Evolutionary conservation across 2,329 filamentous ascomycete species (phyloP).

Genomic region (Nigrospora osmanthi): DNA sequence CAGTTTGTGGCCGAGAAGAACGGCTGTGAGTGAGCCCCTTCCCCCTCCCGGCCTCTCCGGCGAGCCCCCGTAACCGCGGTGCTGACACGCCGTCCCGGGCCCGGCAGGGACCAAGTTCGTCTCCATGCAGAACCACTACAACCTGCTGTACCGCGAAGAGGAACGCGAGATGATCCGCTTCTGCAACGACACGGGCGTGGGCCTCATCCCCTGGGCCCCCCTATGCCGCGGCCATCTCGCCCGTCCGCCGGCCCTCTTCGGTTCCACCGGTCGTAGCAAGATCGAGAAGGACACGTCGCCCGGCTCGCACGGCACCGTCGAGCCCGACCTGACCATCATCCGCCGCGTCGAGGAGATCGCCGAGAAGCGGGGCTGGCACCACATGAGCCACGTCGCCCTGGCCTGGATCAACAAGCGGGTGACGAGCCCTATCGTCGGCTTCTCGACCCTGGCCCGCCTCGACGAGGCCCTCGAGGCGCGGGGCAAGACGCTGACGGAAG

Average conservation of each 20-base stretch:
- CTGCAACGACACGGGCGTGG: conserved; percentile 31
- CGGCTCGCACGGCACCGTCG: conserved; percentile 22
- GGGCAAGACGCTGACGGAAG: conserved; percentile 41
- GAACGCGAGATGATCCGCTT: conserved; percentile 36
- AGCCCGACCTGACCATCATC: conserved; percentile 30
- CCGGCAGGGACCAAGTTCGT: conserved; percentile 48
- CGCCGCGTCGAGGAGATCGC: conserved; percentile 50
- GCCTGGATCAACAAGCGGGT: conserved; percentile 53
- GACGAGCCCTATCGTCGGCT: conserved; percentile 52
- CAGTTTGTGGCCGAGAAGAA: conserved; percentile 49
- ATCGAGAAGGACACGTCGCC: conserved; percentile 29
- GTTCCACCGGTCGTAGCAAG: conserved; percentile 18
- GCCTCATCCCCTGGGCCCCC: conserved; percentile 31
- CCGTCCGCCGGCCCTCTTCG: conserved; percentile 20
- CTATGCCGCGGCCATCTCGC: conserved; percentile 29
- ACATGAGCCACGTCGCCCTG: conserved; percentile 56
- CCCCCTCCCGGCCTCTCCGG: not conserved
- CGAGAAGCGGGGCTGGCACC: conserved; percentile 45
- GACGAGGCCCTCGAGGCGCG: conserved; percentile 47
- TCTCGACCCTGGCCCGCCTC: conserved; percentile 50
- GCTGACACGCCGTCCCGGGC: not conserved
- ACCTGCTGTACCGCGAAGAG: conserved; percentile 57
- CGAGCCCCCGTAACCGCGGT: not conserved
- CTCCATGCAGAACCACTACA: conserved; percentile 55
- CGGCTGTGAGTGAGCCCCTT: conserved; percentile 27